Percentiles rank a stretch among this genome's conserved stretches.
phyloP scores from a whole-genome alignment of 129 eudicot species.

The Glebionis coronaria region DNA sequence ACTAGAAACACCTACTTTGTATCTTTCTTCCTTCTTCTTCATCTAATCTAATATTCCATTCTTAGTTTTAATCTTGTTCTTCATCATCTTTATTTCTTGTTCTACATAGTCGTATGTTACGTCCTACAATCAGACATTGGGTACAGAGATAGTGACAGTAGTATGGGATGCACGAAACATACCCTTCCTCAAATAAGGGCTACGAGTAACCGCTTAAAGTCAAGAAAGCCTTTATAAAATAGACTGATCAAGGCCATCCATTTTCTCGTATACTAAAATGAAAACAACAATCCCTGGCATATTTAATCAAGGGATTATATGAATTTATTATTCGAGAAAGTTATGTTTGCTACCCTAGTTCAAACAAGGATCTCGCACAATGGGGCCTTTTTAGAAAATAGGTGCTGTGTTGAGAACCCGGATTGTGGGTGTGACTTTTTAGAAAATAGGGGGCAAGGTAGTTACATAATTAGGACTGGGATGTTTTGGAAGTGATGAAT shows the following conservation, averaged over 20 bases:
- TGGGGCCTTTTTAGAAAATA: slow-evolving; percentile 32
- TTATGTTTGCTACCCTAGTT: slow-evolving; percentile 34
- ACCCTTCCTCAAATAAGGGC: slow-evolving; percentile 86
- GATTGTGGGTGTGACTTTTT: slow-evolving; percentile 34
- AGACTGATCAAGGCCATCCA: slow-evolving; percentile 27
- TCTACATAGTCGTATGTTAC: too few species aligned
- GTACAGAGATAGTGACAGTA: slow-evolving; percentile 81
- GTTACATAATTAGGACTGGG: slow-evolving; percentile 4
- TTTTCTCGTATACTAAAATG: slow-evolving; percentile 17
- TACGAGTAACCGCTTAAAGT: slow-evolving; percentile 59
- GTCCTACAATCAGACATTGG: too few species aligned
- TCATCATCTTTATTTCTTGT: too few species aligned
- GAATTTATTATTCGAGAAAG: slow-evolving; percentile 32
- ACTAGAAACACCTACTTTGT: too few species aligned
- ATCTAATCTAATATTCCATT: too few species aligned
- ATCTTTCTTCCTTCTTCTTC: too few species aligned
- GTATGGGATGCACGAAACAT: slow-evolving; percentile 91
- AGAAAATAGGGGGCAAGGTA: not conserved
- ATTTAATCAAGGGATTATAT: slow-evolving; percentile 26
- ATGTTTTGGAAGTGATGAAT: slow-evolving; percentile 30
- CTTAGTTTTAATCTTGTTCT: too few species aligned
- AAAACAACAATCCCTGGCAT: slow-evolving; percentile 35
- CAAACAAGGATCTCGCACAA: slow-evolving; percentile 25
- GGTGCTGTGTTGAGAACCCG: slow-evolving; percentile 17
- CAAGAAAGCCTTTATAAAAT: slow-evolving; percentile 12